A percentile compares a stretch with the other conserved stretches of the same genome.
Conservation (phyloP, 768 basidiomycete genomes). For the Agaricus subrufescens region DNA sequence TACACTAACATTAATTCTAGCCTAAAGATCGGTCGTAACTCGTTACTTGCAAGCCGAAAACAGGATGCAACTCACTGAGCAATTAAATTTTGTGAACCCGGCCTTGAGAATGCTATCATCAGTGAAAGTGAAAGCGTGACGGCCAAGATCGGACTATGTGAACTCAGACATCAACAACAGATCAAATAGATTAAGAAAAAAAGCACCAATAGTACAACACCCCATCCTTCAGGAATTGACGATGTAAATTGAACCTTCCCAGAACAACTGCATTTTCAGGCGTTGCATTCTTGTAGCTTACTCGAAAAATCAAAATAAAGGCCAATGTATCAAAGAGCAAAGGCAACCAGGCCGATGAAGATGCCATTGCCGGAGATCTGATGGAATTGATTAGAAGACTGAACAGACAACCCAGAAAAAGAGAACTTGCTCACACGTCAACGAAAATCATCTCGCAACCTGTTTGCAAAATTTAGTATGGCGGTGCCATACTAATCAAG, state of each 20-base stretch:
- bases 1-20: constrained; percentile 3
- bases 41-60: background rate
- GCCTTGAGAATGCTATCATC: constrained; percentile 39
- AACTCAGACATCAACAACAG: background rate
- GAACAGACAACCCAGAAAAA: background rate
- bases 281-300: constrained; percentile 17
- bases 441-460: constrained; percentile 41
- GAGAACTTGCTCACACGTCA: background rate
- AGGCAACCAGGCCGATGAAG: constrained; percentile 48
- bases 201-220: constrained; percentile 43
- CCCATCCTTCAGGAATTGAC: constrained; percentile 40
- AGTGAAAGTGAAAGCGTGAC: constrained; percentile 40
- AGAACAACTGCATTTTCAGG: constrained; percentile 23
- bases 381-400: constrained; percentile 2
- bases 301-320: constrained; percentile 31
- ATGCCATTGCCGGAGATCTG: constrained; percentile 31
- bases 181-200: background rate
- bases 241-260: constrained; percentile 31
- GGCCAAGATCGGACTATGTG: constrained; percentile 36
- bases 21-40: background rate
- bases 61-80: constrained; percentile 35
- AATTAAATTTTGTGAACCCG: constrained; percentile 39
- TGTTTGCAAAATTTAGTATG: constrained; percentile 10
- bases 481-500: background rate
- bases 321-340: constrained; percentile 43